A percentile compares a stretch with the other conserved stretches of the same genome.
Conservation (phyloP, 31 red algal species). For the Odonthalia washingtoniensis region DNA sequence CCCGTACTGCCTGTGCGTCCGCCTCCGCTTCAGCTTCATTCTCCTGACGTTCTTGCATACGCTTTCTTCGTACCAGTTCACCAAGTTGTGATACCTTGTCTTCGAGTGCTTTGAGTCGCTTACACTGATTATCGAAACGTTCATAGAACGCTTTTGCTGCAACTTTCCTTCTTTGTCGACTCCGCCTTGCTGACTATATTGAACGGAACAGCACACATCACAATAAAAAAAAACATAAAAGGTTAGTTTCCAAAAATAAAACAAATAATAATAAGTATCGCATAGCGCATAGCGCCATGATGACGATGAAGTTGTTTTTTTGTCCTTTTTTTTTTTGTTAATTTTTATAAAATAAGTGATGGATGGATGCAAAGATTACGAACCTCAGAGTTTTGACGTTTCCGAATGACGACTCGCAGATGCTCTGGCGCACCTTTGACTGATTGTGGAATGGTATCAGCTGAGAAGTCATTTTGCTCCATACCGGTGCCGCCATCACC, state of each 20-base stretch:
- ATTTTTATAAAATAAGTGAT: neutral
- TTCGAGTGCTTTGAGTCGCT: slow-evolving; percentile 41
- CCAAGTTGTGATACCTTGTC: slow-evolving; percentile 12
- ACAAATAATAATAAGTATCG: too few species aligned
- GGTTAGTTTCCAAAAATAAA: too few species aligned
- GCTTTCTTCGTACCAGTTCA: neutral
- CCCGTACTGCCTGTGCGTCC: too few species aligned
- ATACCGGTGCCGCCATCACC: neutral
- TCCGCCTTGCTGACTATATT: slow-evolving; percentile 54
- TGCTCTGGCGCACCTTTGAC: slow-evolving; percentile 59
- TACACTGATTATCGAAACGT: slow-evolving; percentile 45
- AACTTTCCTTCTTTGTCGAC: slow-evolving; percentile 42
- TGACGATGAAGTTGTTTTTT: too few species aligned
- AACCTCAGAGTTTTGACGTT: slow-evolving; percentile 69
- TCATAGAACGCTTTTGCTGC: slow-evolving; percentile 31
- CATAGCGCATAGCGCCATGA: too few species aligned
- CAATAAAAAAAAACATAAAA: too few species aligned
- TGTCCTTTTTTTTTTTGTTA: too few species aligned
- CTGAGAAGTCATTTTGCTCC: neutral
- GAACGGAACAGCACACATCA: neutral
- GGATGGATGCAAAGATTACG: neutral
- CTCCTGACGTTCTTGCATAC: neutral
- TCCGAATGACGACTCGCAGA: slow-evolving; percentile 56
- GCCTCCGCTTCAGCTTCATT: neutral
- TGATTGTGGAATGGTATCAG: slow-evolving; percentile 31